Evolutionary conservation across 2,329 filamentous ascomycete species (phyloP).

Genomic region (Neonectria ditissima): DNA sequence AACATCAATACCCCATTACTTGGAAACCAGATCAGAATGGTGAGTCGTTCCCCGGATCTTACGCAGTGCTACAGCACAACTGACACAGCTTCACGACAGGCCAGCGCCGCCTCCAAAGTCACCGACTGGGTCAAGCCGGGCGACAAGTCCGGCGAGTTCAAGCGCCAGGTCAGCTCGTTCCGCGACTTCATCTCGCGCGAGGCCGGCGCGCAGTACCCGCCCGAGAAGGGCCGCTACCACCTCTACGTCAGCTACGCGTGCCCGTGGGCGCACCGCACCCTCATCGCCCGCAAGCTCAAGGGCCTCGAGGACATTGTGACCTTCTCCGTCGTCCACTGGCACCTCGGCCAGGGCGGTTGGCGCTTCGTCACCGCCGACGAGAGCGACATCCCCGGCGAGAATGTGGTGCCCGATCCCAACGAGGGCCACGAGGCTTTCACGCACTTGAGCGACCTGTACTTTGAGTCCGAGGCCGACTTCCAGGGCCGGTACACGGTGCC

Average conservation of each 20-base stretch:
- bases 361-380: slow-evolving; percentile 77
- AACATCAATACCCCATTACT: slow-evolving; percentile 2
- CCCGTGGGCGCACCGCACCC: slow-evolving; percentile 89
- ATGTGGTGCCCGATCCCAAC: slow-evolving; percentile 75
- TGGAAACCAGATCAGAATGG: slow-evolving; percentile 42
- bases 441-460: slow-evolving; percentile 84
- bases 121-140: slow-evolving; percentile 85
- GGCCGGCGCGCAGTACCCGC: slow-evolving; percentile 78
- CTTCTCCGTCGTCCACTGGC: slow-evolving; percentile 90
- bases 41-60: slow-evolving; percentile 17
- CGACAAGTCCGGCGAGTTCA: slow-evolving; percentile 91
- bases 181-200: slow-evolving; percentile 82
- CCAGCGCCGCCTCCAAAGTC: slow-evolving; percentile 58
- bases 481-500: slow-evolving; percentile 88
- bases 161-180: slow-evolving; percentile 86
- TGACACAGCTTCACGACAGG: slow-evolving; percentile 31
- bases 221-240: slow-evolving; percentile 92
- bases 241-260: slow-evolving; percentile 95
- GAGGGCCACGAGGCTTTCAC: slow-evolving; percentile 76
- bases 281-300: slow-evolving; percentile 92
- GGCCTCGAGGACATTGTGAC: slow-evolving; percentile 87
- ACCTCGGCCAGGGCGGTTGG: slow-evolving; percentile 81
- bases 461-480: slow-evolving; percentile 78
- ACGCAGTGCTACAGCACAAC: neutral
- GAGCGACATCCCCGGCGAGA: slow-evolving; percentile 67